Evolutionary conservation across 306 rosid genomes (phyloP), one percentile per base, ranked within the genome.

Genomic region (Quercus dentata): DNA sequence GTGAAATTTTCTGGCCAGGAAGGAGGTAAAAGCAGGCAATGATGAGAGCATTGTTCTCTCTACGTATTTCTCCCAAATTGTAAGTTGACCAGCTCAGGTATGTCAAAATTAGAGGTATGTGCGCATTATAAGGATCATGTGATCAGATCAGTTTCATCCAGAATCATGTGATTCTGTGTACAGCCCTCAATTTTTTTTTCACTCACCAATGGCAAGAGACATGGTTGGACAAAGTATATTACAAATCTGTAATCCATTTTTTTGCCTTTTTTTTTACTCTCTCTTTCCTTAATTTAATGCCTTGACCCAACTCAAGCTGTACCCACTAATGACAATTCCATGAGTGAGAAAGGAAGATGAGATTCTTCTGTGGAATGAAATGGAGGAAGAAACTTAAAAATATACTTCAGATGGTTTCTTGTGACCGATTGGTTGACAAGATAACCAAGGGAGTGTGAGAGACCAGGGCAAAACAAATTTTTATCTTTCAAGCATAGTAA

Each of bases 1-100:
- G 21, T 21, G 21, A 21, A 21, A 21, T 21, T 23, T 76, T 68
- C 61, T 72, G 80, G 71, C 79, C 97, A 94, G 94, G 98, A 91
- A 86, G 82, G 90, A 94, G 79, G 82, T 91, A 78, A 85, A 52
- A 77, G 97, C 87, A 58, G 90, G 81, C 59, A 69, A 85, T 73
- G 89, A 82, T 75, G 74, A 67, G 59, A 78, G 69, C 68, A 79
- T 84, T 52, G 84, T 92, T 75, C 67, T 94, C 83, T 85, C 97
- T 73, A 81, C 91, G 14, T 92, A 89, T 86, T 91, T 94, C 88
- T 87, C 91, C 2, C 81, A 82, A 74, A 80, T 85, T 61, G 63
- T 65, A 10, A 65, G 57, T 14, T 65, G 73, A 77, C 33, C 74
- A 55, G 57, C 19, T 82, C 80, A 63, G 84, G 74, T 41, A 64